Evolutionary conservation across 768 basidiomycete genomes (phyloP).

Genomic region (Galerina marginata): DNA sequence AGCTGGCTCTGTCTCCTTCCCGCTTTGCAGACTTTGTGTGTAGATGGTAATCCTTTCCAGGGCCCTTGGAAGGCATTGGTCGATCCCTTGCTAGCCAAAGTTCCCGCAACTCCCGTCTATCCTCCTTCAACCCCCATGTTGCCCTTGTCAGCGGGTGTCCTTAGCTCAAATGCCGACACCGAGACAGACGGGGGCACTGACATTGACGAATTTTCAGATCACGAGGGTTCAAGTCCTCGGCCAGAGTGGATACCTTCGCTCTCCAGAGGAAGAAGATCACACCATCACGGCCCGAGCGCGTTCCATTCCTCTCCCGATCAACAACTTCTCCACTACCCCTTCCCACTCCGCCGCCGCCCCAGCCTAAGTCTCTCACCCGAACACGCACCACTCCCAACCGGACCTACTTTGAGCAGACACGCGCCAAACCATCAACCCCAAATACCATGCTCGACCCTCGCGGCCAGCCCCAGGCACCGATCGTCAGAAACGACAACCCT

Average conservation of each 20-base stretch:
- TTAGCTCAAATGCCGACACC: conserved; percentile 41
- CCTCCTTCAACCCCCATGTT: conserved; percentile 70
- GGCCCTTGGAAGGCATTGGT: conserved; percentile 92
- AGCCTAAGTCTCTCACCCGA: conserved; percentile 53
- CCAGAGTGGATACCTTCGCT: conserved; percentile 32
- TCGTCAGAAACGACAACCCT: conserved; percentile 40
- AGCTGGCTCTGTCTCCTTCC: conserved; percentile 93
- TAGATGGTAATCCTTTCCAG: conserved; percentile 97
- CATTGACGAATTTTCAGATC: conserved; percentile 64
- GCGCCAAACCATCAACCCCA: conserved; percentile 40
- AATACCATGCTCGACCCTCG: conserved; percentile 27
- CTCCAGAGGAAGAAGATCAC: conserved; percentile 71
- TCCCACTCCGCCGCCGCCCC: conserved; percentile 28
- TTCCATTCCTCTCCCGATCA: conserved; percentile 56
- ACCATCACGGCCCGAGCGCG: conserved; percentile 71
- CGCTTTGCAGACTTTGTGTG: conserved; percentile 80
- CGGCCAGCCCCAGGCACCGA: conserved; percentile 24
- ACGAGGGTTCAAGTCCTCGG: conserved; percentile 50
- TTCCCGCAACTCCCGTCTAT: conserved; percentile 63
- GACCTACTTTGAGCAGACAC: conserved; percentile 50
- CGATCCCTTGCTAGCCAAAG: conserved; percentile 77
- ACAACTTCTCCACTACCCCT: conserved; percentile 52
- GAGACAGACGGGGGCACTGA: conserved; percentile 51
- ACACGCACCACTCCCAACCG: conserved; percentile 81
- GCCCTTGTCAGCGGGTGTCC: conserved; percentile 54